Percentiles rank a stretch among this genome's conserved stretches.
Conservation (phyloP, 805 yeast genomes). For the Wickerhamiella kurtzmanii region DNA sequence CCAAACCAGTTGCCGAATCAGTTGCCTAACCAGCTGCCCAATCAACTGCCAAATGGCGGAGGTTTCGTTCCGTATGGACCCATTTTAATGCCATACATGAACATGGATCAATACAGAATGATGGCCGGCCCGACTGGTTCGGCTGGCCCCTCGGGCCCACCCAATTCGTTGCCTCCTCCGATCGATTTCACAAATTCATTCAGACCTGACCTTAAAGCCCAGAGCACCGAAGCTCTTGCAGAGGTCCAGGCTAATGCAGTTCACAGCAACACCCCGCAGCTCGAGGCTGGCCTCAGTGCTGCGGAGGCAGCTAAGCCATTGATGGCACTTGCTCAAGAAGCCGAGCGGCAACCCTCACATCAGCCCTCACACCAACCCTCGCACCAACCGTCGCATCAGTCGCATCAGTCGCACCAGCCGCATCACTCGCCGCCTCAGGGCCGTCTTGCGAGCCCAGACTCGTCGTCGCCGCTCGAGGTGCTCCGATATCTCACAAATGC, state of each 20-base stretch:
- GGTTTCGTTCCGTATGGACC: neutral
- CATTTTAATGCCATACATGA: neutral
- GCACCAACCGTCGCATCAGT: no score
- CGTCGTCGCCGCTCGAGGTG: conserved; percentile 16
- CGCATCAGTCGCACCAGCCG: no score
- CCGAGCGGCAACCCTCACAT: neutral
- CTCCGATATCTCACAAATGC: conserved; percentile 20
- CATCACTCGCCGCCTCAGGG: neutral
- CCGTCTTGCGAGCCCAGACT: neutral
- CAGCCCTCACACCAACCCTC: neutral
- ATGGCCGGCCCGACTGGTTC: neutral
- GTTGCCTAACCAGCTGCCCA: neutral
- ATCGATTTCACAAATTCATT: conserved; percentile 32
- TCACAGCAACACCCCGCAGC: conserved; percentile 5
- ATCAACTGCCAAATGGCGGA: no score
- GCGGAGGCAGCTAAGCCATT: neutral
- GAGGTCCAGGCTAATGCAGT: neutral
- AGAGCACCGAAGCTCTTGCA: neutral
- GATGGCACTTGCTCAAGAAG: no score
- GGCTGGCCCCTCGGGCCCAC: neutral
- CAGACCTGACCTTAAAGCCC: conserved; percentile 4
- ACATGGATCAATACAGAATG: neutral
- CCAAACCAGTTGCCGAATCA: neutral
- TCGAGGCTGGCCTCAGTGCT: neutral
- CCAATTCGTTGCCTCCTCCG: conserved; percentile 23